Conservation (phyloP, 495 filamentous ascomycete genomes). For the Bacidia gigantensis region DNA sequence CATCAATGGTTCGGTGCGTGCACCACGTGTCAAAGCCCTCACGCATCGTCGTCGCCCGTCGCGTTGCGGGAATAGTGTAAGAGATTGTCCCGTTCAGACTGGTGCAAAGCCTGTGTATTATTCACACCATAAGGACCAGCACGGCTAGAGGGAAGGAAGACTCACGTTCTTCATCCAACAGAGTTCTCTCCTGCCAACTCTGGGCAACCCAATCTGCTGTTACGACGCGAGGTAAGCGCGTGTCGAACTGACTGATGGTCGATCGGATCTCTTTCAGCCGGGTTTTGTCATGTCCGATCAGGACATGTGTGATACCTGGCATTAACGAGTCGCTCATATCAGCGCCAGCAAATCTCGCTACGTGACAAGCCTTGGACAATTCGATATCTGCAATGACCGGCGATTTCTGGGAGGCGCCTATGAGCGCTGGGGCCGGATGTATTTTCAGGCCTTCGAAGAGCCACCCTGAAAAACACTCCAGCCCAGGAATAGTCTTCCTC, state of each 20-base stretch:
- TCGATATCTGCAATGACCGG: background rate
- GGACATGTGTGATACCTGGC: slow-evolving; percentile 49
- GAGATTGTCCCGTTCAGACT: too few species aligned
- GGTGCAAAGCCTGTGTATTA: too few species aligned
- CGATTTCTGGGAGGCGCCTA: background rate
- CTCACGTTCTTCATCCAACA: slow-evolving; percentile 65
- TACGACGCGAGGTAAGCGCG: slow-evolving; percentile 53
- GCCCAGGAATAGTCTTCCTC: slow-evolving; percentile 38
- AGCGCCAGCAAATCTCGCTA: slow-evolving; percentile 53
- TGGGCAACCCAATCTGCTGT: slow-evolving; percentile 59
- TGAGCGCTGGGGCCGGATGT: slow-evolving; percentile 31
- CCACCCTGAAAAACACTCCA: slow-evolving; percentile 40
- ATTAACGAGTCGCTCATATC: slow-evolving; percentile 31
- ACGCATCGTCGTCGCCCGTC: too few species aligned
- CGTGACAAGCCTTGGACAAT: background rate
- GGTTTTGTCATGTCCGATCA: slow-evolving; percentile 31
- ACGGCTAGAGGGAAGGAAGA: background rate
- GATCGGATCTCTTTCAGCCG: slow-evolving; percentile 31
- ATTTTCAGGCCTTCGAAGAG: slow-evolving; percentile 53
- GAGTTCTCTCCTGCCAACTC: slow-evolving; percentile 64
- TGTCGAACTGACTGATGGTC: slow-evolving; percentile 22
- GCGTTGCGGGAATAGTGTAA: too few species aligned
- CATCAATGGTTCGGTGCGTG: too few species aligned
- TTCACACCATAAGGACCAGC: background rate
- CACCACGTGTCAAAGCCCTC: too few species aligned